Evolutionary conservation across 2,329 filamentous ascomycete genomes (phyloP), one percentile per base, ranked within the genome.

Genomic region (Aspergillus fumigatus): DNA sequence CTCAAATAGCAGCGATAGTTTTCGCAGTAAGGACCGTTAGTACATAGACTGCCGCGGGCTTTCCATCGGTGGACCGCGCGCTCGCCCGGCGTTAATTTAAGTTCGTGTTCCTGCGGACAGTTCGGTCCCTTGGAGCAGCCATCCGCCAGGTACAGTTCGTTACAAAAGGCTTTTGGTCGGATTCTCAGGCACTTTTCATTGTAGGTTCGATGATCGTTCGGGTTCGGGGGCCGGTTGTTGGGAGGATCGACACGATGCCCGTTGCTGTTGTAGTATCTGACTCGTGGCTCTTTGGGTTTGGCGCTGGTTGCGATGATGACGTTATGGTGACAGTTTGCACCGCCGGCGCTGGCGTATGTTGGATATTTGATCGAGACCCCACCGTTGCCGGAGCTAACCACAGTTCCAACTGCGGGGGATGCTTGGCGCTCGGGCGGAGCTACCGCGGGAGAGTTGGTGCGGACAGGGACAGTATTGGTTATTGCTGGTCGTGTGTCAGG

Each of bases 1-100:
- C 59, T 61, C 23, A 56, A 48, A 48, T 56, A 57, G 48, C 59
- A 61, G 29, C 47, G 43, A 14, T 48, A 61, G 14, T 55, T 53
- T 11, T 49, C 50, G 27, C 59, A 61, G 25, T 49, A 35, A 3
- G 51, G 38, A 17, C 56, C 54, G 14, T 29, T 51, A 7, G 51
- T 11, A 51, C 59, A 61, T n/a, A 45, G 23, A 6, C 43, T 55
- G 5, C 27, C 29, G 7, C 59, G 45, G 10, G 59, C 59, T 35
- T 54, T 56, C 38, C 50, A 55, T 14, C 59, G 49, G 29, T 59
- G 59, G n/a, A 59, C 47, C 2, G 48, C 50, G 3, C 56, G 11
- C 21, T 61, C 59, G 2, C 47, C 48, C 17, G 50, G 51, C 1
- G 53, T 51, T 17, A 61, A 54, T 25, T 49, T 29, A 4, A 54